Base-by-base conservation (phyloP, 202 grass and related monocot species). In the Zizania palustris region DNA sequence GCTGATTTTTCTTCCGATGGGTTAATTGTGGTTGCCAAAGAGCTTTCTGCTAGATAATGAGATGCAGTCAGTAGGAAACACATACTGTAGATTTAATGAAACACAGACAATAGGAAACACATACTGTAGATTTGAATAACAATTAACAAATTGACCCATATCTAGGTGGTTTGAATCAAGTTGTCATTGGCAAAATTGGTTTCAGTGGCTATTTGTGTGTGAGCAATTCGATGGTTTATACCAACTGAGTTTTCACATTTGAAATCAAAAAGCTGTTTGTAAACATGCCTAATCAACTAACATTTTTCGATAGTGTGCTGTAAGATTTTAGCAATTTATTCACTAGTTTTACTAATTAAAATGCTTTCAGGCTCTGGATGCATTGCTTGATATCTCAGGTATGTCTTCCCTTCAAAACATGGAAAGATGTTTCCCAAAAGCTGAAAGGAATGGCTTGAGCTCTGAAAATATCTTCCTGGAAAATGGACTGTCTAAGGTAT, bases 351-450 rank as follows among this genome's bases (percentile, higher is more conserved):
- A 80, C 65, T 70, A 42, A 85, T 60, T 37, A 15, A 36, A 41
- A 38, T 88, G 9, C 50, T 90, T 85, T 59, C 79, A 97, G 95
- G 95, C 95, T 41, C 49, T 97, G 73, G 91, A 92, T 45, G 44
- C 73, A 39, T 89, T 97, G 40, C 91, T 97, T 42, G 82, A 94
- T 85, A 77, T 94, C 51, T 90, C 95, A 69, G 85, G 83, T 61
- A 55, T 72, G 7, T 85, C 80, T 55, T 77, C 67, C 7, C 4
- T 71, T 78, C 48, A 63, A 75, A 49, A 76, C 56, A 76, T 64
- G 56, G 79, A 87, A 69, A 80, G 69, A 48, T 60, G 43, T 38
- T 51, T 48, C 74, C 36, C 60, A 34, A 71, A 65, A 81, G 11
- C 13, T 68, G 59, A 60, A 68, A 80, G 65, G 22, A 82, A 83